Evolutionary conservation across 2,329 filamentous ascomycete genomes (phyloP), one percentile per base, ranked within the genome.

Genomic region (Aspergillus tanneri): DNA sequence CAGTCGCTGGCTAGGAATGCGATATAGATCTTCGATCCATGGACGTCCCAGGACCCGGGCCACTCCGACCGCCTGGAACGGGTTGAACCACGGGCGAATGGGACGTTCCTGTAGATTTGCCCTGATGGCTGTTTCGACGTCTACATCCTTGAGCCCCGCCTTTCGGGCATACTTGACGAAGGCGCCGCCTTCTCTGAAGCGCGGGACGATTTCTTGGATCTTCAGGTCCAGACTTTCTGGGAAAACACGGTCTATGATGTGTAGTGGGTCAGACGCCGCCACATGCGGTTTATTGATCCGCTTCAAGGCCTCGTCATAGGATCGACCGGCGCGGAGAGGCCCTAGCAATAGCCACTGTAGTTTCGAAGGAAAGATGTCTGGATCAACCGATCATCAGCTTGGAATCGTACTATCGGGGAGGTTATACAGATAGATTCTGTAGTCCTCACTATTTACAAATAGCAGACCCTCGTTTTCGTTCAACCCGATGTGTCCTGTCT

Each of bases 11-110:
- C 85, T 89, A 0, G 93, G 93, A 42, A 90, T 84, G 5, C 90
- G 82, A 58, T 90, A 87, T 22, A 99, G 74, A 65, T 99, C 93
- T 63, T 97, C 93, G 2, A 97, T 80, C 93, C 93, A 99, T 0
- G 93, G 93, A 18, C 85, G 83, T 8, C 93, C 93, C 46, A 83
- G 78, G 2, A 99, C 93, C 5, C 90, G 73, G 19, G 84, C 83
- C 3, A 84, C 83, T 40, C 82, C 80, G 47, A 95, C 85, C 11
- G 79, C 73, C 18, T 82, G 78, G 55, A 96, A 85, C 0, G 90
- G 90, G 58, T 86, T 95, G 75, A 93, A 96, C 88, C 91, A 95
- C 2, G 92, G 91, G 52, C 84, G 88, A 28, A 95, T 81, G 0
- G 86, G 86, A 12, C 85, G 78, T 50, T 89, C 76, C 47, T 79